Evolutionary conservation across 2,329 filamentous ascomycete genomes (phyloP).

Genomic region (Cladosporium austrohemisphaericum): DNA sequence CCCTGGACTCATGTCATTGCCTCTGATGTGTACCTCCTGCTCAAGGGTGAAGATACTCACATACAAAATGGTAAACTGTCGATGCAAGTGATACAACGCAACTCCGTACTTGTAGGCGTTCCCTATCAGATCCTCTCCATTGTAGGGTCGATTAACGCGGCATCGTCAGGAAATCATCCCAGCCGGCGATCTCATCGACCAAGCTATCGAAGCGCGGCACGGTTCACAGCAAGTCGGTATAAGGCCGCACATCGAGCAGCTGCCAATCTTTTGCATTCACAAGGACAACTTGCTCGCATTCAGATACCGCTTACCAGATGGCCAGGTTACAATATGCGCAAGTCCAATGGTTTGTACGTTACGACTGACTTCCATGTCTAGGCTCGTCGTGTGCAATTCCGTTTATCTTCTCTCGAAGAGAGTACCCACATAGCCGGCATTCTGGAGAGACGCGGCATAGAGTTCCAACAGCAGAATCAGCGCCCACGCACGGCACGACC

Average conservation of each 20-base stretch:
- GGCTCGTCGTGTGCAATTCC: slow-evolving; percentile 32
- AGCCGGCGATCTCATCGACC: slow-evolving; percentile 26
- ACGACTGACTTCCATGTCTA: slow-evolving; percentile 15
- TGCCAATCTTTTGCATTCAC: slow-evolving; percentile 44
- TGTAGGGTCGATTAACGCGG: slow-evolving; percentile 7
- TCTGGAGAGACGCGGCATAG: slow-evolving; percentile 27
- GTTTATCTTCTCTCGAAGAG: slow-evolving; percentile 24
- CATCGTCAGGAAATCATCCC: slow-evolving; percentile 30
- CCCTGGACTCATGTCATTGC: slow-evolving; percentile 35
- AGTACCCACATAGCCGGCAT: slow-evolving; percentile 24
- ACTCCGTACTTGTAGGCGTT: slow-evolving; percentile 37
- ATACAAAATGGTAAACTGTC: slow-evolving; percentile 27
- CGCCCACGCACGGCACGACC: slow-evolving; percentile 22
- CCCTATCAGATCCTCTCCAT: no score
- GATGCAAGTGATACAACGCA: slow-evolving; percentile 38
- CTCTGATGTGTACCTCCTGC: slow-evolving; percentile 30
- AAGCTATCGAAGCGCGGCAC: slow-evolving; percentile 18
- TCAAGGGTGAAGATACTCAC: slow-evolving; percentile 14
- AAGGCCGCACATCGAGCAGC: slow-evolving; percentile 35
- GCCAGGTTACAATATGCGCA: slow-evolving; percentile 31
- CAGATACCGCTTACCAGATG: slow-evolving; percentile 36
- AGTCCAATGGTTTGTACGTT: neutral
- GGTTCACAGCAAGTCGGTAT: slow-evolving; percentile 25
- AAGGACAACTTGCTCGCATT: slow-evolving; percentile 40
- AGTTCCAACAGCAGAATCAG: slow-evolving; percentile 27